A percentile compares a stretch with the other conserved stretches of the same genome.
phyloP scores from a whole-genome alignment of 495 filamentous ascomycete species.

The Trichocladium antarcticum region DNA sequence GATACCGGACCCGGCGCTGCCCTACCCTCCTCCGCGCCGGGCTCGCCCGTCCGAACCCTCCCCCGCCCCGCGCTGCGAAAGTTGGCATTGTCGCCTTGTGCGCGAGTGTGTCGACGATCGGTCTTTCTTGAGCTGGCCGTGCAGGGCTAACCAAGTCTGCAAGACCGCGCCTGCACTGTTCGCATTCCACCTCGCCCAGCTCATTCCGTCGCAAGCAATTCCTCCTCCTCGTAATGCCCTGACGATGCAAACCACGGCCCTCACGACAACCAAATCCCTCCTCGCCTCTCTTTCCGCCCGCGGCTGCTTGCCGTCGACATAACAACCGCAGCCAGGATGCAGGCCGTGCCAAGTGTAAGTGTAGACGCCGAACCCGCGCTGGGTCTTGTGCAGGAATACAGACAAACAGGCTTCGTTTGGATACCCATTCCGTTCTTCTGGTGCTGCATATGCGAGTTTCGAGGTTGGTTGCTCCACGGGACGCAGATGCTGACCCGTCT shows the following conservation, averaged over 20 bases:
- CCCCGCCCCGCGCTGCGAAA: too few relatives aligned
- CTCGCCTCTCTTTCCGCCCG: slow-evolving; percentile 25
- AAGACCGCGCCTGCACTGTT: slow-evolving; percentile 18
- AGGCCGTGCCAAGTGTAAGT: slow-evolving; percentile 57
- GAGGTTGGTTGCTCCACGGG: background rate
- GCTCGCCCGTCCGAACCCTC: background rate
- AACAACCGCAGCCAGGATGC: slow-evolving; percentile 42
- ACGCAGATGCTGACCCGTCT: slow-evolving; percentile 12
- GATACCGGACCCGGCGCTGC: slow-evolving; percentile 1
- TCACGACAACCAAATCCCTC: slow-evolving; percentile 29
- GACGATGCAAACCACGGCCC: slow-evolving; percentile 31
- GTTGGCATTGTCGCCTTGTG: background rate
- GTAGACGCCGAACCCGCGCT: background rate
- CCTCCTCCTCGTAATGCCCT: slow-evolving; percentile 24
- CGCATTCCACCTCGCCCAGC: slow-evolving; percentile 19
- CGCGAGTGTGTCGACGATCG: slow-evolving; percentile 1
- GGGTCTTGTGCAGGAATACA: slow-evolving; percentile 1
- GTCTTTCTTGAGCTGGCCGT: background rate
- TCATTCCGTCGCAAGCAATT: slow-evolving; percentile 8
- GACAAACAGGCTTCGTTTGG: background rate
- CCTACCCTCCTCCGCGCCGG: slow-evolving; percentile 1
- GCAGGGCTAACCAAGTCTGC: background rate
- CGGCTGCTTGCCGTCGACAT: slow-evolving; percentile 32
- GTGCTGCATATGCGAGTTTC: background rate
- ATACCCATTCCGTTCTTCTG: too few relatives aligned